Evolutionary conservation across 495 filamentous ascomycete species (phyloP).

Genomic region (Lophiotrema nucula): DNA sequence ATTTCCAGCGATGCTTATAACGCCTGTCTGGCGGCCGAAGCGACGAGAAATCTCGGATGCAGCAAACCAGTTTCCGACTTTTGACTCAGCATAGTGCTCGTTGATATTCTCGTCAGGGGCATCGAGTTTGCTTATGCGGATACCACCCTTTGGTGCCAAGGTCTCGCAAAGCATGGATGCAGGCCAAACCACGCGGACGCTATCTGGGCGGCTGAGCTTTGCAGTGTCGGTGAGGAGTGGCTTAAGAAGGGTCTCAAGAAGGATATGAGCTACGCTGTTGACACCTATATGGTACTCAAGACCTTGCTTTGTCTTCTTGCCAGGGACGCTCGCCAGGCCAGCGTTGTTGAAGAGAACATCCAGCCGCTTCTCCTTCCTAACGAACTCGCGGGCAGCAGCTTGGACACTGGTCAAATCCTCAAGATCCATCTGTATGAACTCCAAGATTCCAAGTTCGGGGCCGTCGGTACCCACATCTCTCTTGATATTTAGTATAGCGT

Average conservation of each 20-base stretch:
- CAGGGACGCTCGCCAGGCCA: conserved; percentile 32
- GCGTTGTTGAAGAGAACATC: conserved; percentile 60
- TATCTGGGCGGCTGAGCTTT: background rate
- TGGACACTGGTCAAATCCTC: conserved; percentile 53
- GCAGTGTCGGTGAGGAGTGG: conserved; percentile 12
- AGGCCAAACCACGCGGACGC: conserved; percentile 15
- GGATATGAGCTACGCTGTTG: conserved; percentile 12
- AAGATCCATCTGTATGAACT: conserved; percentile 49
- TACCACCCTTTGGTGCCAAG: conserved; percentile 5
- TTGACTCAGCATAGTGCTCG: conserved; percentile 6
- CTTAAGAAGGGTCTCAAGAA: conserved; percentile 13
- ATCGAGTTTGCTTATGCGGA: background rate
- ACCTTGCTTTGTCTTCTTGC: conserved; percentile 14
- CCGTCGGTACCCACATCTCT: too few species aligned
- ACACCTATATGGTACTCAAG: conserved; percentile 15
- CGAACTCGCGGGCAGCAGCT: conserved; percentile 45
- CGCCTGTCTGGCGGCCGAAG: background rate
- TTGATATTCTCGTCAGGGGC: background rate
- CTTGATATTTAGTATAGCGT: too few species aligned
- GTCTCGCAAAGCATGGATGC: conserved; percentile 5
- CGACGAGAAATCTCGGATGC: conserved; percentile 9
- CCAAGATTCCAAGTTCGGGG: conserved; percentile 23
- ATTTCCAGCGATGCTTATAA: conserved; percentile 16
- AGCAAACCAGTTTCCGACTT: conserved; percentile 9
- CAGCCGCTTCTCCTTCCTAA: conserved; percentile 43